A percentile compares a stretch with the other conserved stretches of the same genome.
phyloP scores from a whole-genome alignment of 2,329 filamentous ascomycete genomes.

The Epichloe gansuensis region DNA sequence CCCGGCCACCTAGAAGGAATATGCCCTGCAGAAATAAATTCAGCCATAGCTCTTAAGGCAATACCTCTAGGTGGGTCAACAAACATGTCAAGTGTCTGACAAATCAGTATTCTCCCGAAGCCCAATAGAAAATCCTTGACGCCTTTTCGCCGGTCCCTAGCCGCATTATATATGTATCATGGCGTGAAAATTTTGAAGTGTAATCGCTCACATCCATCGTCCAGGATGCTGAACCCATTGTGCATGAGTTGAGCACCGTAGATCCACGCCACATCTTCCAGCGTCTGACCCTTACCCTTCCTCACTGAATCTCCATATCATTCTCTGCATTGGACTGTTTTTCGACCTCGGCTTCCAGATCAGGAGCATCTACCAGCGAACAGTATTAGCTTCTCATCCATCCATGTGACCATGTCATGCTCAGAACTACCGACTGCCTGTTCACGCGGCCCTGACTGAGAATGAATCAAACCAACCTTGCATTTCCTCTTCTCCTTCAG shows the following conservation, averaged over 20 bases:
- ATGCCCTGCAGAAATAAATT: no score
- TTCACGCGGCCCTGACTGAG: no score
- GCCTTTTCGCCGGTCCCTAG: background rate
- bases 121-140: background rate
- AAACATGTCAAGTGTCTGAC: no score
- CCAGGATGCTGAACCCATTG: background rate
- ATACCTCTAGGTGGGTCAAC: no score
- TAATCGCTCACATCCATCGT: background rate
- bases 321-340: conserved; percentile 10
- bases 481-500: conserved; percentile 37
- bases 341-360: conserved; percentile 1
- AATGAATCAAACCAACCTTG: conserved; percentile 22
- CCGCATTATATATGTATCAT: background rate
- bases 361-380: conserved; percentile 10
- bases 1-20: background rate
- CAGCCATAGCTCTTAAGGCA: no score
- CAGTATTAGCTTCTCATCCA: background rate
- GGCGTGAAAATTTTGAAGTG: background rate
- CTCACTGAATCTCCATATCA: conserved; percentile 13
- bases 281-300: background rate
- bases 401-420: background rate
- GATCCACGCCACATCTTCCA: background rate
- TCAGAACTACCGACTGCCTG: background rate
- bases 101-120: no score
- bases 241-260: background rate